Evolutionary conservation across 176 grass and related monocot species (phyloP), one percentile per base, ranked within the genome.

Genomic region (Musa itinerans): DNA sequence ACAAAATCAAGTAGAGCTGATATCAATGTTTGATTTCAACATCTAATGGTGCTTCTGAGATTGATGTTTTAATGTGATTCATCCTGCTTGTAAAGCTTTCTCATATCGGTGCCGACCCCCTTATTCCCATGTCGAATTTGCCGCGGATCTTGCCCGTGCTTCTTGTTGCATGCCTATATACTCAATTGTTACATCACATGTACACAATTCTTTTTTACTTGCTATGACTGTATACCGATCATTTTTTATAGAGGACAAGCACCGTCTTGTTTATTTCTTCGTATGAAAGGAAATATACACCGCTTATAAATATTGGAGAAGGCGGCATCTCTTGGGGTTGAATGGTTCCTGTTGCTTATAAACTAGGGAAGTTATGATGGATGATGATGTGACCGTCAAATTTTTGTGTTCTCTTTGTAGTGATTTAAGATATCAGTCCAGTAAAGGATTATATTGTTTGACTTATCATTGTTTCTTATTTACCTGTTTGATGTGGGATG

Each of bases 11-110:
- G 62, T 63, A 81, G 95, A 79, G 76, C 81, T 29, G 83, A 89
- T 75, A 89, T 99, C 62, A 91, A 92, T 83, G 86, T 99, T 56
- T 99, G 86, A 85, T 52, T 61, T 17, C 34, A 6, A 43, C 34
- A 43, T 43, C 34, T 43, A 43, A 43, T 43, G 34, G 34, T 43
- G 34, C 34, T 43, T 43, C 34, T 43, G 4, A 43, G 34, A 43
- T 43, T 43, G 34, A 43, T 43, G 34, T 43, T 43, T 43, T 43
- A 43, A 43, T 43, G 34, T 5, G 34, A 43, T 43, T 43, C 34
- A 43, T 43, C 34, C 3, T 26, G 63, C 20, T 12, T 27, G 11
- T 65, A 65, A 65, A 65, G 24, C 10, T 25, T 23, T 61, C 57
- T 21, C 14, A n/a, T 19, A 21, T 27, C 14, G 63, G 23, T 65